phyloP scores from a whole-genome alignment of 805 yeast genomes.

The Wickerhamomyces strasburgensis region DNA sequence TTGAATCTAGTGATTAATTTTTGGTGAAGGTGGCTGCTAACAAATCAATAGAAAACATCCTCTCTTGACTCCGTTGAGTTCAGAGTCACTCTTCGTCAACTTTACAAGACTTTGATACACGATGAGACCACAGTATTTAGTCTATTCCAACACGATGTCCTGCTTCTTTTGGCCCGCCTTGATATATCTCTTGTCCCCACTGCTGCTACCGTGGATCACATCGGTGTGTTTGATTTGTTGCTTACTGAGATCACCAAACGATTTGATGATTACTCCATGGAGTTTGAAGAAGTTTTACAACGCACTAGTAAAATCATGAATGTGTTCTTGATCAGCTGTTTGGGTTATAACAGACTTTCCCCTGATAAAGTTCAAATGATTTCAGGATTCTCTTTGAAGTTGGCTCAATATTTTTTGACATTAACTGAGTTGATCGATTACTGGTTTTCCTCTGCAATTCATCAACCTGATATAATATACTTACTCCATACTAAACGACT shows the following conservation, averaged over 20 bases:
- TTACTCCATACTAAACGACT: slow-evolving; percentile 7
- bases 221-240: slow-evolving; percentile 14
- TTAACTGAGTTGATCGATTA: slow-evolving; percentile 15
- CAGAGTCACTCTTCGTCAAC: slow-evolving; percentile 5
- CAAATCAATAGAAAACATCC: background rate
- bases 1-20: background rate
- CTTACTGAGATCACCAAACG: slow-evolving; percentile 11
- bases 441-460: slow-evolving; percentile 13
- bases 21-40: background rate
- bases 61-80: slow-evolving; percentile 1
- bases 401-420: slow-evolving; percentile 14
- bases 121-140: slow-evolving; percentile 9
- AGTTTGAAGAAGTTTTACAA: slow-evolving; percentile 6
- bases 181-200: slow-evolving; percentile 9
- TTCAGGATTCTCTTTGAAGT: slow-evolving; percentile 8
- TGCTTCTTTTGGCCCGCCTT: slow-evolving; percentile 11
- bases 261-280: slow-evolving; percentile 13
- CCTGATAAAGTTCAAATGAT: slow-evolving; percentile 4
- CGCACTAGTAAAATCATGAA: slow-evolving; percentile 14
- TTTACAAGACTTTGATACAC: slow-evolving; percentile 5
- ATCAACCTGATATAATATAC: slow-evolving; percentile 15
- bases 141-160: slow-evolving; percentile 10
- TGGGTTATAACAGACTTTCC: slow-evolving; percentile 3
- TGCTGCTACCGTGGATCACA: slow-evolving; percentile 8
- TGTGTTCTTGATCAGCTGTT: slow-evolving; percentile 13